Percentiles rank a stretch among this genome's conserved stretches.
phyloP scores from a whole-genome alignment of 805 yeast species.

The Millerago galiae region DNA sequence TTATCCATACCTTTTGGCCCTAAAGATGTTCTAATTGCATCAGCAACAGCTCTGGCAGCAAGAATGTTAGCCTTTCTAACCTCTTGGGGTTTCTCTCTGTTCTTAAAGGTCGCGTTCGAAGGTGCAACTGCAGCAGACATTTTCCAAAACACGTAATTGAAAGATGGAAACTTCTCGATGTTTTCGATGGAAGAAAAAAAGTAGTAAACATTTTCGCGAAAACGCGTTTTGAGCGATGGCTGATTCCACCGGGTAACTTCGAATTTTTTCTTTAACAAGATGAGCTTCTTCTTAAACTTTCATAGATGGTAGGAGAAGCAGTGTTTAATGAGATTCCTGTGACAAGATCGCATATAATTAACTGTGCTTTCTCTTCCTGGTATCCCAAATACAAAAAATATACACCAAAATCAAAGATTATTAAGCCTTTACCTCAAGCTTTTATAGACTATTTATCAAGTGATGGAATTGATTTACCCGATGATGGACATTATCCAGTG shows the following conservation, averaged over 20 bases:
- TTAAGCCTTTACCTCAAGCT: conserved; percentile 50
- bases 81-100: conserved; percentile 96
- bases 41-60: conserved; percentile 99
- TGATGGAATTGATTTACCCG: conserved; percentile 65
- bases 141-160: neutral
- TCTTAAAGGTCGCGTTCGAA: conserved; percentile 83
- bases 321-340: conserved; percentile 22
- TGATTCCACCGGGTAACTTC: neutral
- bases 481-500: conserved; percentile 32
- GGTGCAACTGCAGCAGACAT: conserved; percentile 29
- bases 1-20: conserved; percentile 99
- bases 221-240: neutral
- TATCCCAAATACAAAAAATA: conserved; percentile 41
- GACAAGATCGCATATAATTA: conserved; percentile 36
- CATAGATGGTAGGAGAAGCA: conserved; percentile 6
- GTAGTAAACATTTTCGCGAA: too few relatives aligned
- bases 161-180: neutral
- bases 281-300: neutral
- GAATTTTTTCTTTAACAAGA: neutral
- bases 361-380: conserved; percentile 59
- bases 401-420: conserved; percentile 43
- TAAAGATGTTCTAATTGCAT: conserved; percentile 83
- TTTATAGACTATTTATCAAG: conserved; percentile 55
- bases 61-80: conserved; percentile 96
- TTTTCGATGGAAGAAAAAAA: neutral